Base-by-base conservation (phyloP, 2,329 filamentous ascomycete species). In the Alternaria angustiovoidea region DNA sequence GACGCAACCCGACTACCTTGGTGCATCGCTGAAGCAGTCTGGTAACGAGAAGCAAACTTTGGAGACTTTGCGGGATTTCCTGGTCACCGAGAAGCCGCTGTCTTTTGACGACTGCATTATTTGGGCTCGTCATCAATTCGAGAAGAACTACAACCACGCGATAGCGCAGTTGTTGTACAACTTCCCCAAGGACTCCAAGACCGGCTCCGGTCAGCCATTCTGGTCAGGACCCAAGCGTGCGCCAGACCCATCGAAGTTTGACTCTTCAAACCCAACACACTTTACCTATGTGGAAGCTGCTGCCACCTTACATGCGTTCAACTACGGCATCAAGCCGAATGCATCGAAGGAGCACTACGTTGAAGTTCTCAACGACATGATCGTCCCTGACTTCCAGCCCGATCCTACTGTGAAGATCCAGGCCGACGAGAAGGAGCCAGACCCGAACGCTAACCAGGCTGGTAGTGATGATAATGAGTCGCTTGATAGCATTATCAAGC, bases 181-280 rank as follows among this genome's bases (percentile, higher is more conserved):
- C 82, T 99, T 99, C 83, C 95, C 95, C 63, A 96, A 96, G 81
- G 94, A 98, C 76, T 91, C 93, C 0, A 88, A 86, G 56, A 97
- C 95, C 1, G 96, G 93, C 2, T 91, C 87, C 38, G 95, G 95
- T 32, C 91, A 94, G 64, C 91, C 88, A 1, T 99, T 99, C 86
- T 99, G 95, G 95, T 98, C 95, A 30, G 94, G 95, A 11, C 95
- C 95, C 49, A 99, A 99, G 87, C 93, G 95, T 74, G 95, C 95
- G 12, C 95, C 95, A 5, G 93, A 96, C 64, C 87, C 94, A 65
- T 85, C 98, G 75, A 94, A 92, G 78, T 99, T 99, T 69, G 92
- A 97, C 71, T 80, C 89, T 47, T 86, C 89, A 61, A 95, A 97
- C 80, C 84, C 89, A 11, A 95, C 93, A 22, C 95, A 99, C 80